Evolutionary conservation across 176 grass and related monocot species (phyloP).

Genomic region (Puccinellia tenuiflora): DNA sequence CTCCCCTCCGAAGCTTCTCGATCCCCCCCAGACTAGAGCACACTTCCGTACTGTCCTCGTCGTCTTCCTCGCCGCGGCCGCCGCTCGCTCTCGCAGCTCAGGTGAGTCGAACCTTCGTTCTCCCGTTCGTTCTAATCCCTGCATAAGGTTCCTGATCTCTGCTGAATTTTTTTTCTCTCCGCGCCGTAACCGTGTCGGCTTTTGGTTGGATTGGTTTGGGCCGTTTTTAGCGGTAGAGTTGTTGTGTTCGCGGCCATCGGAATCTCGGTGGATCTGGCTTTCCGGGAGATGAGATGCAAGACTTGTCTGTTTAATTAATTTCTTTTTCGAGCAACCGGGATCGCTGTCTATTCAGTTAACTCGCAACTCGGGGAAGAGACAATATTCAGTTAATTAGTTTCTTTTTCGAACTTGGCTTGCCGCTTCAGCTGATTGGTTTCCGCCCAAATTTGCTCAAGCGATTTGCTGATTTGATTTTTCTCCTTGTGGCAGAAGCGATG

Average conservation of each 20-base stretch:
- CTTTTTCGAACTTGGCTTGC: background rate
- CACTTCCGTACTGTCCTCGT: background rate
- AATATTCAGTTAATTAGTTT: no score
- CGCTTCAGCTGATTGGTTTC: background rate
- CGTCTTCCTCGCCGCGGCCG: background rate
- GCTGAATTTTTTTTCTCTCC: background rate
- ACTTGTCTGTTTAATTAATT: background rate
- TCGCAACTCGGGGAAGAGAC: no score
- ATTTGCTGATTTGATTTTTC: background rate
- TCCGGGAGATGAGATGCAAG: background rate
- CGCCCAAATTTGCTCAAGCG: background rate
- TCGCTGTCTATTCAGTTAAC: no score
- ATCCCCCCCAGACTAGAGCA: background rate
- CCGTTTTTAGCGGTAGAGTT: background rate
- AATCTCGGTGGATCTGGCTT: background rate
- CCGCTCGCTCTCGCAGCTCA: background rate
- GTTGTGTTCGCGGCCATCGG: background rate
- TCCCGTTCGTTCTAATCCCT: background rate
- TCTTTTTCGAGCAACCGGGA: background rate
- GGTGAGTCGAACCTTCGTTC: background rate
- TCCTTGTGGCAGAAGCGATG: slow-evolving; percentile 46
- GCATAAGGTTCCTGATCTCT: background rate
- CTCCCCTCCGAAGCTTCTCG: slow-evolving; percentile 27
- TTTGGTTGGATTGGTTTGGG: background rate
- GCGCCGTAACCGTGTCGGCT: background rate